These are phyloP conservation scores for Houttuynia cordata DNA, from an alignment of 164 flowering plant species.

Conservation along the genomic window DNA sequence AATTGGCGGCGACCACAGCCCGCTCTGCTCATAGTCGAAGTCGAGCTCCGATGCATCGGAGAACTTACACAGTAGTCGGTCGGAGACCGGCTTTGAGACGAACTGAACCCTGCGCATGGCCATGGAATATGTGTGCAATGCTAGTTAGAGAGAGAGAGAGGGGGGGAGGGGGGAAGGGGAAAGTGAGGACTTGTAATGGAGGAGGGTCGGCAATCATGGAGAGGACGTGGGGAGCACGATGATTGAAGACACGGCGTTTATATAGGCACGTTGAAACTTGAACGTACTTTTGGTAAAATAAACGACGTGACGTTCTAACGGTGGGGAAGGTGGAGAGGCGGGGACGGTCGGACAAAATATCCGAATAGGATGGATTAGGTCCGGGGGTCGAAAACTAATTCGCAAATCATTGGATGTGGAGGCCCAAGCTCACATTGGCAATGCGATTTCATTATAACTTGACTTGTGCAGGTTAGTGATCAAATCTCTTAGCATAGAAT, in stretches of 20 bases:
- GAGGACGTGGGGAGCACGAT: slow-evolving; percentile 8
- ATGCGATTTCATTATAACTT: too few relatives aligned
- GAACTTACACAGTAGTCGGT: slow-evolving; percentile 52
- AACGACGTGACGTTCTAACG: not conserved
- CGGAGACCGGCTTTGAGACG: slow-evolving; percentile 44
- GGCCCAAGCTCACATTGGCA: too few relatives aligned
- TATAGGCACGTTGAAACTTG: not conserved
- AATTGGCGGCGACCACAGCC: slow-evolving; percentile 79
- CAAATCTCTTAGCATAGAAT: too few relatives aligned
- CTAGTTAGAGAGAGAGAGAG: not conserved
- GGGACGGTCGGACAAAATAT: too few relatives aligned
- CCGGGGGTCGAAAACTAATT: too few relatives aligned
- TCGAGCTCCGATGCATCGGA: slow-evolving; percentile 47
- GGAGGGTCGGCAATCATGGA: slow-evolving; percentile 4
- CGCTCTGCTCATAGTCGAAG: slow-evolving; percentile 57
- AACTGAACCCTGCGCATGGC: slow-evolving; percentile 20
- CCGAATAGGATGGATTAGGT: too few relatives aligned
- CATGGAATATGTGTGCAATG: not conserved
- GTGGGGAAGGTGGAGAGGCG: too few relatives aligned
- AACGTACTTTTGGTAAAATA: not conserved
- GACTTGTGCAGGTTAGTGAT: too few relatives aligned
- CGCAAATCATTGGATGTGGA: too few relatives aligned
- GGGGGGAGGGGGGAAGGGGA: not conserved
- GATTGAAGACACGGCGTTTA: not conserved
- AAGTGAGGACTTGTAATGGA: slow-evolving; percentile 4